Evolutionary conservation across 805 yeast species (phyloP), one percentile per base, ranked within the genome.

Genomic region (Myxozyma nipponensis): DNA sequence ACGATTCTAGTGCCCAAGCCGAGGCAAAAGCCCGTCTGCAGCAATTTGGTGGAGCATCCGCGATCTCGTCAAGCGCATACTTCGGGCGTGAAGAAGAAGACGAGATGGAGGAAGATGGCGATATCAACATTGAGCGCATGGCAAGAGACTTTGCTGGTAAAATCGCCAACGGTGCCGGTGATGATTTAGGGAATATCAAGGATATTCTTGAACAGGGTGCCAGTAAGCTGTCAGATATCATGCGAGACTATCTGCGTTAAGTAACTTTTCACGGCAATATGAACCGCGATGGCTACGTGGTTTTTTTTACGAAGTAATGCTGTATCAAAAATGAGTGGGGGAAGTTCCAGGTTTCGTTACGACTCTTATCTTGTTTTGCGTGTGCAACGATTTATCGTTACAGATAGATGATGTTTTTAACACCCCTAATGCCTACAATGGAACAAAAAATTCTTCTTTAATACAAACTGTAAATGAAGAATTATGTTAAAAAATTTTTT

Each of bases 121-220:
- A 49, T 26, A 73, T 69, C 40, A 81, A 81, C 49, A 71, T 85
- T 50, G 88, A 82, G 66, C 64, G 72, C 57, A 65, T 73, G 44
- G 83, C 83, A 6, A 71, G 82, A 60, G 86, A 81, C 48, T 71
- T 82, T 63, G 86, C 86, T 1, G 76, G 80, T 38, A 78, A 82
- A 56, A 82, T 86, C 63, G 75, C 83, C 46, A 81, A 83, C 44
- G 81, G 84, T 50, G 83, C 91, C n/a, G 83, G 82, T 61, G 95
- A 93, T 63, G 98, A 93, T 69, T 73, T 93, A 65, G 88, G 84
- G 43, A 88, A 83, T 50, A 72, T 93, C 64, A 89, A 86, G 71
- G 96, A 87, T 68, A 96, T 89, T 15, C 77, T 93, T 57, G 98
- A 91, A 69, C 86, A 81, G 59, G 98, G 98, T 52, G 98, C 97